Conservation (phyloP, 2,329 filamentous ascomycete species). For the Amauroascus niger region DNA sequence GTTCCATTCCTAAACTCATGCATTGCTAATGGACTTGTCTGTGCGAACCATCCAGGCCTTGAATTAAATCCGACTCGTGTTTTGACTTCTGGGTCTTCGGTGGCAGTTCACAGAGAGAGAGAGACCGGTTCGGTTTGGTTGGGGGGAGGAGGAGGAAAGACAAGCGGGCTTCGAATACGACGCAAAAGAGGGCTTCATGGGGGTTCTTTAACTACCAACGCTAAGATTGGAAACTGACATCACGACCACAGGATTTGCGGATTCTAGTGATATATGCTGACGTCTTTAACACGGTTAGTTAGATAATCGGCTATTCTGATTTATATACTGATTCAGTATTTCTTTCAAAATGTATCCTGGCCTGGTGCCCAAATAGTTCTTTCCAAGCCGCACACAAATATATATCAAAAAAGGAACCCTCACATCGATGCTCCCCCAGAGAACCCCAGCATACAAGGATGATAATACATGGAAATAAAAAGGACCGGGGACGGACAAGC, state of each 20-base stretch:
- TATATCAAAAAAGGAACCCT: not conserved
- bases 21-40: slow-evolving; percentile 11
- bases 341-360: no score
- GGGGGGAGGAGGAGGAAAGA: no score
- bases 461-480: not conserved
- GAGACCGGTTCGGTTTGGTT: no score
- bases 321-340: no score
- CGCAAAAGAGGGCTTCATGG: no score
- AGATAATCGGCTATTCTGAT: no score
- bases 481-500: no score
- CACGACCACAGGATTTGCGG: not conserved
- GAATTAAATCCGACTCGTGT: not conserved
- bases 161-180: no score
- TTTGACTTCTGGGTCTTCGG: no score
- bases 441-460: not conserved
- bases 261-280: not conserved
- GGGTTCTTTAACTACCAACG: not conserved
- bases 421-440: not conserved
- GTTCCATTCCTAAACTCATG: slow-evolving; percentile 47
- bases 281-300: not conserved
- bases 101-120: no score
- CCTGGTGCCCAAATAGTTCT: no score
- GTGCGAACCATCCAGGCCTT: not conserved
- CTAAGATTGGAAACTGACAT: not conserved
- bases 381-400: not conserved